phyloP scores from a whole-genome alignment of 306 rosid genomes.

The Arachis stenosperma region DNA sequence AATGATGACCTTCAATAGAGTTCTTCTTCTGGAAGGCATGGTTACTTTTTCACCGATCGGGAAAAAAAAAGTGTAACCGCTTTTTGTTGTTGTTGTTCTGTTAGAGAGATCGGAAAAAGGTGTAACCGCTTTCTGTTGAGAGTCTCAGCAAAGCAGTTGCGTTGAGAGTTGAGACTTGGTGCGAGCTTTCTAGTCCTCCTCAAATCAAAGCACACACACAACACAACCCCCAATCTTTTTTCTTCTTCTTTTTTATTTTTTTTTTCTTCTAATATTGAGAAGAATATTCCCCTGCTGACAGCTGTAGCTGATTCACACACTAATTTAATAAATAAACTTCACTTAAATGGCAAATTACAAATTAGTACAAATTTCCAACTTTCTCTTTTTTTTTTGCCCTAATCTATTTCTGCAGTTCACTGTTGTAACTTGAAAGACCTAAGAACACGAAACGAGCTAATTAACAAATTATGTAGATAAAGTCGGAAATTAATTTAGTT shows the following conservation, averaged over 20 bases:
- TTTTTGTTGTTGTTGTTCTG: background rate
- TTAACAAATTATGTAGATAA: too few relatives aligned
- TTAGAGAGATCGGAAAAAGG: background rate
- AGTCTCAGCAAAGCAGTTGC: background rate
- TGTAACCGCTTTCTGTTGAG: background rate
- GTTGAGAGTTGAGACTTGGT: background rate
- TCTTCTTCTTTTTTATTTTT: background rate
- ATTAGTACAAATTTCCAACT: too few relatives aligned
- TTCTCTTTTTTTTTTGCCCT: too few relatives aligned
- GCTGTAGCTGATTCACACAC: constrained; percentile 7
- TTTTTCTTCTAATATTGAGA: background rate
- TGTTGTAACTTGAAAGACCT: background rate
- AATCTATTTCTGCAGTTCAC: background rate
- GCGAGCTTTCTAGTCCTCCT: background rate
- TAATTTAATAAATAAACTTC: too few relatives aligned
- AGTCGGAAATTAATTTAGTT: too few relatives aligned
- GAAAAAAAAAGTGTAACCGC: background rate
- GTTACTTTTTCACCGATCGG: constrained; percentile 32
- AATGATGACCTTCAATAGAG: constrained; percentile 96
- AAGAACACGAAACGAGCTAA: too few relatives aligned
- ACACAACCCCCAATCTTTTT: background rate
- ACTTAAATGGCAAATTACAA: too few relatives aligned
- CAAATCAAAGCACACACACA: background rate
- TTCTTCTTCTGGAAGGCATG: constrained; percentile 98
- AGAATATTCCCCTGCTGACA: constrained; percentile 31